Conservation (phyloP, 1,284 basidiomycete genomes). For the Marasmius fiardii region DNA sequence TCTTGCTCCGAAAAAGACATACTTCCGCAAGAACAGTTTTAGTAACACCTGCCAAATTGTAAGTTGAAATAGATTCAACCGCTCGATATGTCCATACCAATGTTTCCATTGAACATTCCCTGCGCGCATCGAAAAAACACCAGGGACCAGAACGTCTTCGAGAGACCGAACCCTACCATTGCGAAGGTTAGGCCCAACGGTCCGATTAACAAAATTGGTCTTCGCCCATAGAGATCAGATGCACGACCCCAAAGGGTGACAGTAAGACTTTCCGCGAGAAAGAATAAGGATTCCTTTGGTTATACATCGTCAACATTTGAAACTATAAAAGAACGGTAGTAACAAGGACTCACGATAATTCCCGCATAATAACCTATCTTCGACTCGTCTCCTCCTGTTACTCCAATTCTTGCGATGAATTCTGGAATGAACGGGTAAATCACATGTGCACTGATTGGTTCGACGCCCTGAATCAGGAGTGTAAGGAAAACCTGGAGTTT, state of each 20-base stretch:
- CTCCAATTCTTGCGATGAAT: constrained; percentile 43
- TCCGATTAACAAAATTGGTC: constrained; percentile 39
- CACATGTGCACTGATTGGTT: constrained; percentile 51
- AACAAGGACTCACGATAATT: constrained; percentile 44
- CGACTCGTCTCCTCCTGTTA: constrained; percentile 47
- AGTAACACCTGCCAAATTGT: constrained; percentile 26
- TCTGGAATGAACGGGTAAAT: constrained; percentile 48
- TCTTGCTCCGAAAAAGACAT: constrained; percentile 1
- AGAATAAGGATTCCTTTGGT: constrained; percentile 40
- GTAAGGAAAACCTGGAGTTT: constrained; percentile 36
- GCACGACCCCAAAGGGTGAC: constrained; percentile 41
- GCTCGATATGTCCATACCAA: constrained; percentile 30
- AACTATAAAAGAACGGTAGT: neutral
- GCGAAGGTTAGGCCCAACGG: constrained; percentile 38
- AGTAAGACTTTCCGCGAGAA: constrained; percentile 35
- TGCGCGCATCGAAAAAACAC: constrained; percentile 37
- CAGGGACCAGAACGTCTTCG: constrained; percentile 35
- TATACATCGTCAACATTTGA: constrained; percentile 5
- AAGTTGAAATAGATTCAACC: neutral
- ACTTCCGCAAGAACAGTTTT: constrained; percentile 36
- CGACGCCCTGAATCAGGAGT: constrained; percentile 34
- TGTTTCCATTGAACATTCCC: constrained; percentile 44
- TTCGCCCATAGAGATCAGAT: constrained; percentile 40
- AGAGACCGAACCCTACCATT: constrained; percentile 42
- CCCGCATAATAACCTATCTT: constrained; percentile 56